phyloP scores from a whole-genome alignment of 2,329 filamentous ascomycete species.

The Onygena corvina region DNA sequence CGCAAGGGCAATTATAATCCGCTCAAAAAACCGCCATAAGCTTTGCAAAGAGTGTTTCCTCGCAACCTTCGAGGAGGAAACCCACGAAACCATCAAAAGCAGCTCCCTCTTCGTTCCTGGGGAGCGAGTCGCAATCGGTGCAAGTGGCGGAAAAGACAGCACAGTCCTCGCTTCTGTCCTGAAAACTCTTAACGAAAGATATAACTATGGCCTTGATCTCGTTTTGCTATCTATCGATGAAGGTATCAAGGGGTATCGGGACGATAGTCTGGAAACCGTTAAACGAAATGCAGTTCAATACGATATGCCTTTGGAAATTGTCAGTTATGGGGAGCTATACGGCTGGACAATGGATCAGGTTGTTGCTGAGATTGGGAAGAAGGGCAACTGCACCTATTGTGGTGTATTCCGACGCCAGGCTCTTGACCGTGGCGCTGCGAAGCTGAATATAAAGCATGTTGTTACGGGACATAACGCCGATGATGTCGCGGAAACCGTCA shows the following conservation, averaged over 20 bases:
- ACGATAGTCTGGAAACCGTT: constrained; percentile 91
- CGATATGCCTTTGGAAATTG: constrained; percentile 78
- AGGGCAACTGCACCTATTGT: constrained; percentile 98
- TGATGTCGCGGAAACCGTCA: constrained; percentile 88
- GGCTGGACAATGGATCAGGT: constrained; percentile 99
- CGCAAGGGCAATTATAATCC: constrained; percentile 73
- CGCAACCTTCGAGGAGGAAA: constrained; percentile 74
- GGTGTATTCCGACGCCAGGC: constrained; percentile 92
- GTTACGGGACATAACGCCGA: constrained; percentile 97
- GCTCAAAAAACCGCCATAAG: constrained; percentile 89
- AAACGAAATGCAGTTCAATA: constrained; percentile 89
- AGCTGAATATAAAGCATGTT: constrained; percentile 78
- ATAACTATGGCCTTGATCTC: constrained; percentile 75
- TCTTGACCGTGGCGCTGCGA: constrained; percentile 79
- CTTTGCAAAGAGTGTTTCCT: constrained; percentile 87
- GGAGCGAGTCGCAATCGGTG: constrained; percentile 84
- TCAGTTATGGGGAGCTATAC: constrained; percentile 87
- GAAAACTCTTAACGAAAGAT: constrained; percentile 83
- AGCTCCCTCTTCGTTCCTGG: constrained; percentile 71
- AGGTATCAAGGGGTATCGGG: constrained; percentile 91
- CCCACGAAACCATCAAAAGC: constrained; percentile 79
- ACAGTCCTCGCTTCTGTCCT: constrained; percentile 90
- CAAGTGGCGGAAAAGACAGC: constrained; percentile 93
- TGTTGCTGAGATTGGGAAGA: constrained; percentile 90
- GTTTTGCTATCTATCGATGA: constrained; percentile 88